Percentiles rank a stretch among this genome's conserved stretches.
These are phyloP conservation scores for Suillus fuscotomentosus DNA, from an alignment of 768 basidiomycete genomes.

Conservation along the genomic window DNA sequence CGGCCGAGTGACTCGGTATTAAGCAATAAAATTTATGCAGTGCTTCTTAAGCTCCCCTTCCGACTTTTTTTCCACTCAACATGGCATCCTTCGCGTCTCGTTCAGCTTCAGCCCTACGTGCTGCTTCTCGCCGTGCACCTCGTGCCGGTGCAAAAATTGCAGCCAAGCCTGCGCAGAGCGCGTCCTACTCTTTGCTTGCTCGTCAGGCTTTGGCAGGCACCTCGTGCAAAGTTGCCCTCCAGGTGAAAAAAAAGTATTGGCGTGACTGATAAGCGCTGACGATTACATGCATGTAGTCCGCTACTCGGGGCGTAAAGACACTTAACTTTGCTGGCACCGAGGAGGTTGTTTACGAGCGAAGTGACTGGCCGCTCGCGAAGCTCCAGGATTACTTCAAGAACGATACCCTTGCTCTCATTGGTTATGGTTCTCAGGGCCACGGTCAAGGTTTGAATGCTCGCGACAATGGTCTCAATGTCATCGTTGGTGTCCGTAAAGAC, in stretches of 20 bases:
- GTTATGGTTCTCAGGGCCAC: conserved; percentile 98
- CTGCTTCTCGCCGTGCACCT: conserved; percentile 65
- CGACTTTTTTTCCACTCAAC: conserved; percentile 28
- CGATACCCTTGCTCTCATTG: conserved; percentile 98
- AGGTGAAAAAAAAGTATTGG: conserved; percentile 23
- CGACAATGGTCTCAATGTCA: conserved; percentile 98
- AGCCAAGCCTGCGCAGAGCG: conserved; percentile 44
- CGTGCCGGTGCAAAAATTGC: conserved; percentile 42
- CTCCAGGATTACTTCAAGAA: conserved; percentile 99
- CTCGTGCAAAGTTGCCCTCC: conserved; percentile 33
- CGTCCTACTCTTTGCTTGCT: conserved; percentile 70
- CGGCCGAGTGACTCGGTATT: neutral
- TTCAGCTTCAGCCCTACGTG: conserved; percentile 63
- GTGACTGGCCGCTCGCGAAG: conserved; percentile 97
- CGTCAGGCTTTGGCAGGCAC: conserved; percentile 36
- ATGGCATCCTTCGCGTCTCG: conserved; percentile 67
- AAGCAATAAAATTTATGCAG: neutral
- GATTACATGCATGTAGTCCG: conserved; percentile 28
- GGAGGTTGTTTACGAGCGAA: conserved; percentile 92
- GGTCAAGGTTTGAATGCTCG: conserved; percentile 98
- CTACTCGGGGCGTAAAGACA: conserved; percentile 82
- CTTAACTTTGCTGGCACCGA: conserved; percentile 95
- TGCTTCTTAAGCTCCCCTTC: neutral
- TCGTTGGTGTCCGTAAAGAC: conserved; percentile 95
- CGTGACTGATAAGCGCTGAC: neutral